Evolutionary conservation across 176 grass and related monocot species (phyloP).

Genomic region (Oryza glaberrima): DNA sequence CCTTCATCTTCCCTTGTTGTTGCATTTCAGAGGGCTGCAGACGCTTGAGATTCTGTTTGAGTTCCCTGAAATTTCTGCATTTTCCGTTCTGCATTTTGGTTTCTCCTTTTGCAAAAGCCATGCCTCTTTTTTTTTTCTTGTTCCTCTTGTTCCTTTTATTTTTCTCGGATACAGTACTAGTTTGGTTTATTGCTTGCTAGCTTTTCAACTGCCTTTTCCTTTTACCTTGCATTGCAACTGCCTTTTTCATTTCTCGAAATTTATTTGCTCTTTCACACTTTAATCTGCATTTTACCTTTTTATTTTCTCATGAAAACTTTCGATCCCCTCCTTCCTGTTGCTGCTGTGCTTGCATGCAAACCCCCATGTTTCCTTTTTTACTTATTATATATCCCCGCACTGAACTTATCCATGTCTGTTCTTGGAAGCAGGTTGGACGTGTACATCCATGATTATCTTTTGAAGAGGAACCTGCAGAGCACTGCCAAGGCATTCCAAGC

Average conservation of each 20-base stretch:
- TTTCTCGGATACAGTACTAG: background rate
- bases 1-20: background rate
- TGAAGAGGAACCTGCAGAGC: constrained; percentile 67
- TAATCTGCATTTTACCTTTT: constrained; percentile 1
- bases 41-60: background rate
- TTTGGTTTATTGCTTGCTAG: constrained; percentile 8
- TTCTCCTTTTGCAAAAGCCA: constrained; percentile 26
- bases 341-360: background rate
- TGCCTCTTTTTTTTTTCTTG: background rate
- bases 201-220: background rate
- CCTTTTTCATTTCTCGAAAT: background rate
- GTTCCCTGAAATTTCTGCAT: constrained; percentile 29
- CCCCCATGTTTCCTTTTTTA: background rate
- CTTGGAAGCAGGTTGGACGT: constrained; percentile 66
- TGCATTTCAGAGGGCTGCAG: background rate
- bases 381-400: background rate
- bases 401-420: constrained; percentile 24
- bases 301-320: background rate
- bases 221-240: background rate
- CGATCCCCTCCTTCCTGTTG: background rate
- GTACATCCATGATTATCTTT: constrained; percentile 79
- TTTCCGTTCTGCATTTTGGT: constrained; percentile 24
- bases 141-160: constrained; percentile 3
- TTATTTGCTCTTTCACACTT: constrained; percentile 11
- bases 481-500: constrained; percentile 72